These are phyloP conservation scores for Pythium rhizo-oryzae DNA, from an alignment of 352 stramenopile genomes.

Conservation along the genomic window DNA sequence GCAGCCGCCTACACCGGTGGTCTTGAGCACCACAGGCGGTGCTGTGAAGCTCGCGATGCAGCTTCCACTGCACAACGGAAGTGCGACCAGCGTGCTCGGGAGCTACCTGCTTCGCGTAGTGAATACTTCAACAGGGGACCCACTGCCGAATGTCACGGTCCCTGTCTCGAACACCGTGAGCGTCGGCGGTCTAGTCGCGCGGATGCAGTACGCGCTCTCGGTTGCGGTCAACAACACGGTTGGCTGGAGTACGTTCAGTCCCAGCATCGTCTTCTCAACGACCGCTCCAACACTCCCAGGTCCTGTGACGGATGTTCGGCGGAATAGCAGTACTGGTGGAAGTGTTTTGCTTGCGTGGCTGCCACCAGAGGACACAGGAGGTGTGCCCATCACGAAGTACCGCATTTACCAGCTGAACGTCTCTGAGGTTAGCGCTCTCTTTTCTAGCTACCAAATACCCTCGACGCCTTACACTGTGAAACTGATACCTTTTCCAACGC, in stretches of 20 bases:
- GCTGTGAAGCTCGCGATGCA: slow-evolving; percentile 32
- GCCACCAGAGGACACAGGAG: slow-evolving; percentile 49
- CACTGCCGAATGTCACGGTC: slow-evolving; percentile 22
- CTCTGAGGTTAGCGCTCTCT: slow-evolving; percentile 10
- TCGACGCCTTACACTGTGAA: too few species aligned
- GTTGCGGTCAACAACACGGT: slow-evolving; percentile 41
- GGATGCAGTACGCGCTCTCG: slow-evolving; percentile 41
- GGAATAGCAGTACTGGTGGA: slow-evolving; percentile 38
- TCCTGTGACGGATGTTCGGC: slow-evolving; percentile 16
- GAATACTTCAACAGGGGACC: not conserved
- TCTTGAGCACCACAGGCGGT: slow-evolving; percentile 42
- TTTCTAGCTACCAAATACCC: too few species aligned
- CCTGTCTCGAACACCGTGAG: not conserved
- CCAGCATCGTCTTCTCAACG: slow-evolving; percentile 41
- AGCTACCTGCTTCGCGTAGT: slow-evolving; percentile 43
- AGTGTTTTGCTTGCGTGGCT: slow-evolving; percentile 45
- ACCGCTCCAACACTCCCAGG: slow-evolving; percentile 41
- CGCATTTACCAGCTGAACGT: slow-evolving; percentile 39
- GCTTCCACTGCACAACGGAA: slow-evolving; percentile 56
- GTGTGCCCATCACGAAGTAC: slow-evolving; percentile 61
- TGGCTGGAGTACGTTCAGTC: slow-evolving; percentile 42
- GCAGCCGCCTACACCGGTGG: slow-evolving; percentile 24
- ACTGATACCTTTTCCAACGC: too few species aligned
- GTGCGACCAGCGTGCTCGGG: slow-evolving; percentile 33
- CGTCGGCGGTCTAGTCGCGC: slow-evolving; percentile 39